These are phyloP conservation scores for Nannochloropsis oceanica DNA, from an alignment of 108 stramenopile species.

Conservation along the genomic window DNA sequence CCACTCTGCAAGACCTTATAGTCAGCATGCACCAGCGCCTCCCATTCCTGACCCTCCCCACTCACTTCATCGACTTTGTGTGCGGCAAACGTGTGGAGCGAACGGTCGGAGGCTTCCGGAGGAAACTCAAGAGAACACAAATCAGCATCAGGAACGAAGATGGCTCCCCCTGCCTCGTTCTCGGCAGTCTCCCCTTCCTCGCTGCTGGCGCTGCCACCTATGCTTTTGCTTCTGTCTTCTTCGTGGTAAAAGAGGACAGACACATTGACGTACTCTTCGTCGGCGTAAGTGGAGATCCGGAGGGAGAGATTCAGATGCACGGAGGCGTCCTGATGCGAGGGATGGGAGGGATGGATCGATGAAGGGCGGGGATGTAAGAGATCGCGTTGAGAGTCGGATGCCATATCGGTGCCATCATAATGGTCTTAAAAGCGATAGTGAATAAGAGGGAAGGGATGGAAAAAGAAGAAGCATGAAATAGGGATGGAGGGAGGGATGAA, in stretches of 20 bases:
- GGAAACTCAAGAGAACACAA: neutral
- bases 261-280: neutral
- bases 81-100: neutral
- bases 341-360: neutral
- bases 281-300: neutral
- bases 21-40: neutral
- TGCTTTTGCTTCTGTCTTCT: neutral
- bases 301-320: neutral
- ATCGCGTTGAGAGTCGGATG: too few species aligned
- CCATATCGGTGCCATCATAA: too few species aligned
- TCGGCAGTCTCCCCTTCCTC: neutral
- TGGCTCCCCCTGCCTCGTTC: neutral
- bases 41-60: neutral
- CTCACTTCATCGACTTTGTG: neutral
- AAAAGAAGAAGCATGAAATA: too few species aligned
- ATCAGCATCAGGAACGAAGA: neutral
- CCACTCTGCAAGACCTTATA: slow-evolving; percentile 11
- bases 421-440: too few species aligned
- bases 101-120: neutral
- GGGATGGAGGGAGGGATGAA: too few species aligned
- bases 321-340: neutral
- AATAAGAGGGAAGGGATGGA: too few species aligned
- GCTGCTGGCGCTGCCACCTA: neutral
- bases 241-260: neutral
- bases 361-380: too few species aligned